Evolutionary conservation across 2,329 filamentous ascomycete species (phyloP), one percentile per base, ranked within the genome.

Genomic region (Aureobasidium namibiae): DNA sequence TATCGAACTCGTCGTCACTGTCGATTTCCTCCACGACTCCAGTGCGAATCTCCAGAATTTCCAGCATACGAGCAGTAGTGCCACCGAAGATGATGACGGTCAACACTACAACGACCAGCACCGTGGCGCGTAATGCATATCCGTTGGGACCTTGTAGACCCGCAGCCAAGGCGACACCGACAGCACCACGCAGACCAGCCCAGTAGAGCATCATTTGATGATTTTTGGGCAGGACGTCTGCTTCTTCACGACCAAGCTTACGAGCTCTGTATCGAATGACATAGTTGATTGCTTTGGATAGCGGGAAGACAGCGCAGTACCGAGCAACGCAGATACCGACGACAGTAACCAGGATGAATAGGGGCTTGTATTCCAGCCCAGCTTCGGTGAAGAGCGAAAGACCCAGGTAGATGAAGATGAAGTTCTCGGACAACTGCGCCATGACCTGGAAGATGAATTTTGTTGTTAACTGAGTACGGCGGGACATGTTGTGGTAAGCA

Each of bases 201-300:
- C 94, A 99, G 76, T 95, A 99, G n/a, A 99, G 83, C 94, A 99
- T 97, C n/a, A 89, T 91, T 74, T 97, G 94, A 74, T 97, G 96
- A 66, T 90, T 90, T 70, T 91, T 95, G 0, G 94, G 94, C 36
- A 99, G 77, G 72, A 97, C 94, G 64, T 97, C 92, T 16, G 84
- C 83, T 5, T 87, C 83, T 60, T 95, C 88, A 60, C 79, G 81
- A 24, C 91, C 91, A 57, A 86, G 82, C 50, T 89, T 84, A 52
- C 84, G 82, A 16, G 92, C 90, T 48, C 91, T 84, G 70, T 96
- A 96, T 60, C 89, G 84, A 65, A 95, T 90, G 68, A 96, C 88
- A 81, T 88, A 92, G 73, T 99, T 99, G 73, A 99, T 95, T 16
- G 87, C 81, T 65, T 81, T 86, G 5, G 92, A 95, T 5, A 99